Conservation (phyloP, 2,329 filamentous ascomycete species). For the Thielaviopsis euricoi region DNA sequence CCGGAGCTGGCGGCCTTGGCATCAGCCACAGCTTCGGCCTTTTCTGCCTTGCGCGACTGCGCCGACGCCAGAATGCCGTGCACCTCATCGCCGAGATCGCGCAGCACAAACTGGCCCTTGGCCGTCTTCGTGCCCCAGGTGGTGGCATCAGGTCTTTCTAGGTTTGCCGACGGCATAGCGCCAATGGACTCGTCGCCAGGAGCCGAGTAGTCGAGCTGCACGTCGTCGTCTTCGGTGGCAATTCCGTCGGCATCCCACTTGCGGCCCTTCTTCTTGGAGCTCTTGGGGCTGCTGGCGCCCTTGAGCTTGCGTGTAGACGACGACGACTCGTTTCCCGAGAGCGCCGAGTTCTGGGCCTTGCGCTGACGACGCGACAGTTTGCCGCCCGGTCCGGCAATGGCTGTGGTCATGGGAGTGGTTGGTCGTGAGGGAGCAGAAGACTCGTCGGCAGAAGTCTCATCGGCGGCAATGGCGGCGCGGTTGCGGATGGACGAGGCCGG, state of each 20-base stretch:
- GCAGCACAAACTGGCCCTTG: conserved; percentile 86
- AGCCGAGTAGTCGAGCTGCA: conserved; percentile 80
- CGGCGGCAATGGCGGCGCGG: neutral
- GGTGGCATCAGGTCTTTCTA: conserved; percentile 61
- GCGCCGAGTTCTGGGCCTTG: conserved; percentile 50
- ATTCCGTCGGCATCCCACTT: conserved; percentile 85
- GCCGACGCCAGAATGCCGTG: conserved; percentile 73
- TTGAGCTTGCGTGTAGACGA: conserved; percentile 36
- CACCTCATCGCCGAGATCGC: conserved; percentile 85
- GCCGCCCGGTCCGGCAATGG: conserved; percentile 55
- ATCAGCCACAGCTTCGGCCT: conserved; percentile 28
- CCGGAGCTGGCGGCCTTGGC: conserved; percentile 35
- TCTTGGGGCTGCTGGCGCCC: conserved; percentile 30
- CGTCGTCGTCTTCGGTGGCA: conserved; percentile 66
- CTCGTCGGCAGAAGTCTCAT: conserved; percentile 8
- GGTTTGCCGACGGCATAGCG: conserved; percentile 36
- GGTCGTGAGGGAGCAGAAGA: conserved; percentile 50
- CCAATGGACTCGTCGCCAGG: conserved; percentile 38
- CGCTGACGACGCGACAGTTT: conserved; percentile 70
- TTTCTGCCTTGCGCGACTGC: conserved; percentile 34
- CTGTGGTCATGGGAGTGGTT: conserved; percentile 53
- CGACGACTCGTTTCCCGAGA: conserved; percentile 68
- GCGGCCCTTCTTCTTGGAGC: conserved; percentile 71
- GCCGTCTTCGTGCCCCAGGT: conserved; percentile 73
- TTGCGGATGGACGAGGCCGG: conserved; percentile 18